phyloP scores from a whole-genome alignment of 1,284 basidiomycete genomes.

The Omphalotus olearius region DNA sequence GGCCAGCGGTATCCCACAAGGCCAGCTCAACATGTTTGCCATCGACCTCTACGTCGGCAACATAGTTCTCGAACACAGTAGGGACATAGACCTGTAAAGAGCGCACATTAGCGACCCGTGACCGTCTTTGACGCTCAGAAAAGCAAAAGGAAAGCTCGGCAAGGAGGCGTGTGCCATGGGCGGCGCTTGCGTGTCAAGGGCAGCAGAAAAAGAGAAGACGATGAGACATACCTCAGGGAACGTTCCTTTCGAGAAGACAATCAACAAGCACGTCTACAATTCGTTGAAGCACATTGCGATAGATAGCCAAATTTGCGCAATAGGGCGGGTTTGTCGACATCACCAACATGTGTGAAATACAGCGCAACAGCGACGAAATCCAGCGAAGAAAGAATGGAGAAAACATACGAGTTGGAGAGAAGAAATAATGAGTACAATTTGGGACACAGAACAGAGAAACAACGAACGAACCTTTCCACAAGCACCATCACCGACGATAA shows the following conservation, averaged over 20 bases:
- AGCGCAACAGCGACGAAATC: neutral
- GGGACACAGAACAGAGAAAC: constrained; percentile 1
- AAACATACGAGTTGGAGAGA: neutral
- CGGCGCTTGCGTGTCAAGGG: neutral
- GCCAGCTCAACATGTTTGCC: constrained; percentile 91
- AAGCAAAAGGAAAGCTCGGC: neutral
- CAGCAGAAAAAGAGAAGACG: constrained; percentile 11
- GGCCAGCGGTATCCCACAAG: constrained; percentile 94
- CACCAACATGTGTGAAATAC: no score
- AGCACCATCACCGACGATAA: constrained; percentile 81
- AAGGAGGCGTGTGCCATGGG: neutral
- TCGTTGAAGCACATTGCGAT: neutral
- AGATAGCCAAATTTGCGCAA: no score
- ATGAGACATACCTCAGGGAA: constrained; percentile 77
- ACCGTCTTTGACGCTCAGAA: neutral
- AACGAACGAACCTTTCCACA: constrained; percentile 63
- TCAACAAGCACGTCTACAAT: constrained; percentile 71
- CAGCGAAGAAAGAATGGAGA: neutral
- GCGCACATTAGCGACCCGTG: no score
- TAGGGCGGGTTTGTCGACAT: no score
- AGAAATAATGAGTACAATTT: neutral
- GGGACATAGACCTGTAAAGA: constrained; percentile 78
- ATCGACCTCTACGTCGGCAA: constrained; percentile 84
- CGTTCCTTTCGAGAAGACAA: constrained; percentile 87
- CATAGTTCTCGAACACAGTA: constrained; percentile 91